phyloP scores from a whole-genome alignment of 208 protist genomes.

The Entamoeba moshkovskii region DNA sequence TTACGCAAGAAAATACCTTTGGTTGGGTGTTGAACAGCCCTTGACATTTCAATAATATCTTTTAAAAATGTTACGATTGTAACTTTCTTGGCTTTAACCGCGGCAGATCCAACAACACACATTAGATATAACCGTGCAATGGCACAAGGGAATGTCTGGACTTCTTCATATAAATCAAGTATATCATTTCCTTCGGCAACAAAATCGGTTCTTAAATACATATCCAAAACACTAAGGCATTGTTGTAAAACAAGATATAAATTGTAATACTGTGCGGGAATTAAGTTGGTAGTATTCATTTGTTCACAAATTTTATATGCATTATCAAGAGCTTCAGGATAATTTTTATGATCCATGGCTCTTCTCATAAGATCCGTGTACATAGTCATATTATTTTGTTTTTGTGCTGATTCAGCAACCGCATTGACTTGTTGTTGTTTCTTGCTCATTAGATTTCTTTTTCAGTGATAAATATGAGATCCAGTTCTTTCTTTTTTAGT shows the following conservation, averaged over 20 bases:
- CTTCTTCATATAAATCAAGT: not conserved
- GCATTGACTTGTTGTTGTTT: not conserved
- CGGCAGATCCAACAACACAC: slow-evolving; percentile 2
- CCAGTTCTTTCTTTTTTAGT: not conserved
- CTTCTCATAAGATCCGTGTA: not conserved
- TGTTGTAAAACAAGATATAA: not conserved
- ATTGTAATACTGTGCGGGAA: not conserved
- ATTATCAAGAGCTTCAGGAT: not conserved
- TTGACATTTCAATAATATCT: slow-evolving; percentile 33
- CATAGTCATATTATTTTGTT: not conserved
- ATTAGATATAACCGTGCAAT: slow-evolving; percentile 25
- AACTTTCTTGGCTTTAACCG: not conserved
- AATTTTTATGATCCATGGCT: not conserved
- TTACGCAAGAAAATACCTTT: slow-evolving; percentile 26
- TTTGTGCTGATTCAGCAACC: not conserved
- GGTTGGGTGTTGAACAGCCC: slow-evolving; percentile 31
- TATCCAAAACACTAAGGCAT: not conserved
- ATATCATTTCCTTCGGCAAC: not conserved
- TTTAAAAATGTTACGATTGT: slow-evolving; percentile 7
- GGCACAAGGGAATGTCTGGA: not conserved
- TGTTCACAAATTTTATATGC: not conserved
- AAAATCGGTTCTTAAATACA: not conserved
- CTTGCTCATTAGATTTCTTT: no score
- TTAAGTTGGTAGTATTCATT: not conserved
- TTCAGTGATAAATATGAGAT: no score